These are phyloP conservation scores for Candida smagusa DNA, from an alignment of 1,139 yeast genomes.

Conservation along the genomic window DNA sequence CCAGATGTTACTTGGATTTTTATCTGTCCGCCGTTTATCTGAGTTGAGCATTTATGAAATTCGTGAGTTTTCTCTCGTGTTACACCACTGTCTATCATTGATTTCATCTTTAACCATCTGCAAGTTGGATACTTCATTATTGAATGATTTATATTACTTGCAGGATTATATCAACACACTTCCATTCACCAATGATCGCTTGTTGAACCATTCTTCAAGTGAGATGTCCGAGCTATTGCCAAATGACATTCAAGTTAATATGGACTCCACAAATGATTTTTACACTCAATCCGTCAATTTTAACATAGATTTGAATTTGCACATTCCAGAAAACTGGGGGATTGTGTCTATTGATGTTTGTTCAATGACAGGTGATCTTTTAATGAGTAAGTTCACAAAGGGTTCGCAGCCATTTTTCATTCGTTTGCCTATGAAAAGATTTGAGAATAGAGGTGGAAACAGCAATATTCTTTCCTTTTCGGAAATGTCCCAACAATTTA, in stretches of 20 bases:
- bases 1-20: constrained; percentile 13
- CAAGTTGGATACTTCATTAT: constrained; percentile 17
- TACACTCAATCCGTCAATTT: constrained; percentile 9
- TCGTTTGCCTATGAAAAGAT: constrained; percentile 60
- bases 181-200: constrained; percentile 32
- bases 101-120: constrained; percentile 24
- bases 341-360: constrained; percentile 66
- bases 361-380: constrained; percentile 52
- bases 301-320: constrained; percentile 15
- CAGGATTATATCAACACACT: constrained; percentile 33
- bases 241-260: constrained; percentile 1
- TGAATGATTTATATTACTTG: constrained; percentile 26
- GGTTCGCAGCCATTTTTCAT: constrained; percentile 44
- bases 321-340: constrained; percentile 52
- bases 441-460: constrained; percentile 40
- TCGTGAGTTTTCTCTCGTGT: constrained; percentile 15
- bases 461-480: constrained; percentile 36
- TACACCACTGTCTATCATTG: constrained; percentile 23
- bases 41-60: constrained; percentile 17
- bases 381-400: constrained; percentile 45
- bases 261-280: constrained; percentile 1
- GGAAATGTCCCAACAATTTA: constrained; percentile 44
- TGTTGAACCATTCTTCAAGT: constrained; percentile 12
- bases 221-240: constrained; percentile 13
- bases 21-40: constrained; percentile 6